phyloP scores from a whole-genome alignment of 2,329 filamentous ascomycete species.

The Ustulina deusta region DNA sequence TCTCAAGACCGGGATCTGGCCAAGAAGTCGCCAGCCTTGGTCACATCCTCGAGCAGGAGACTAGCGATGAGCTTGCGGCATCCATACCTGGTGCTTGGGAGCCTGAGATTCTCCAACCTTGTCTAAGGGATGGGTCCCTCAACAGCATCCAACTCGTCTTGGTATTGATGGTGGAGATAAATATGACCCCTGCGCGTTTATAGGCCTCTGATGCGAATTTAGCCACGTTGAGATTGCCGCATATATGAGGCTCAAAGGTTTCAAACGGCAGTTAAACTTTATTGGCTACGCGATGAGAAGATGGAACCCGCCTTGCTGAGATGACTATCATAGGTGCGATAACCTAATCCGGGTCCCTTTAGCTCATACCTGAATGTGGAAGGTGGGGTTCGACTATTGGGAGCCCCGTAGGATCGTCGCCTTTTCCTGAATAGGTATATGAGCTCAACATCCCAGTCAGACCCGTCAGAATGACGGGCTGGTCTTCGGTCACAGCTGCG shows the following conservation, averaged over 20 bases:
- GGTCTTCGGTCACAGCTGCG: slow-evolving; percentile 9
- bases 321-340: slow-evolving; percentile 18
- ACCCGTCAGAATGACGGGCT: slow-evolving; percentile 55
- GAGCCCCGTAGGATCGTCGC: slow-evolving; percentile 6
- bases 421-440: slow-evolving; percentile 54
- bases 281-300: slow-evolving; percentile 56
- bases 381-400: slow-evolving; percentile 11
- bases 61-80: slow-evolving; percentile 58
- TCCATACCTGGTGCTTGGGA: slow-evolving; percentile 55
- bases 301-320: slow-evolving; percentile 6
- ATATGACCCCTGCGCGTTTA: slow-evolving; percentile 46
- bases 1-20: slow-evolving; percentile 59
- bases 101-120: slow-evolving; percentile 50
- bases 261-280: slow-evolving; percentile 51
- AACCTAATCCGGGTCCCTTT: slow-evolving; percentile 12
- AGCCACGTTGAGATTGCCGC: slow-evolving; percentile 55
- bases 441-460: slow-evolving; percentile 55
- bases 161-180: slow-evolving; percentile 58
- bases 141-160: slow-evolving; percentile 50
- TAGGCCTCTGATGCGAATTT: slow-evolving; percentile 38
- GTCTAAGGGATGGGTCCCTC: slow-evolving; percentile 54
- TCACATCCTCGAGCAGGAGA: slow-evolving; percentile 56
- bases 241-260: slow-evolving; percentile 53
- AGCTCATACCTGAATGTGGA: slow-evolving; percentile 16
- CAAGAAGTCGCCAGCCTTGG: slow-evolving; percentile 55